Base-by-base conservation (phyloP, 495 filamentous ascomycete species). In the Aspergillus wentii region DNA sequence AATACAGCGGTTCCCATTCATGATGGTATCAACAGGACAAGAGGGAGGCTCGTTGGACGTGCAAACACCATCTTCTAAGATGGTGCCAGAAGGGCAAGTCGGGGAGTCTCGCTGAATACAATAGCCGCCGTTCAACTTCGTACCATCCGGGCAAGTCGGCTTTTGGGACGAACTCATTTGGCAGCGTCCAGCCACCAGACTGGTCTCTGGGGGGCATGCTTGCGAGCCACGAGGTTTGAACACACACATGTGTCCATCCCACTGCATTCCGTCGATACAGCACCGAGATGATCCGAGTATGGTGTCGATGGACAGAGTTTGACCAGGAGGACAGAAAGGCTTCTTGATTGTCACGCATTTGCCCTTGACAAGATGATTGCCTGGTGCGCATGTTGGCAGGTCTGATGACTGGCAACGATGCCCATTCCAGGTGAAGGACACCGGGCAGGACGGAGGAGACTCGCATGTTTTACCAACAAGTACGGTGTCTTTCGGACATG, bases 181-280 rank as follows among this genome's bases (percentile, higher is more conserved):
- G 37, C 43, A 46, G 26, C 18, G 18, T 8, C 21, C 25, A 10
- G 34, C 28, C 16, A 40, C 19, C 29, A 25, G 5, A 10, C 17
- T 26, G 9, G 26, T 31, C 0, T 28, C 43, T 8, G 38, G 37
- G 8, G 43, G 32, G 29, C 43, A 46, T 17, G 36, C 23, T n/a
- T n/a, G n/a, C n/a, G n/a, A n/a, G 18, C 21, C 25, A 8, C n/a
- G 21, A 7, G 22, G 26, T 2, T 9, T 8, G 14, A 33, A 36
- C 1, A 33, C 13, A 11, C 41, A 44, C 13, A 38, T 13, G 2
- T 44, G 21, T 2, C 41, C 41, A 10, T 38, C 17, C 28, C 32
- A 39, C 18, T 13, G 14, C 35, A 39, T 41, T 1, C n/a, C 19
- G 8, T 14, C 1, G 1, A 38, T 31, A n/a, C 43, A 43, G 27